phyloP scores from a whole-genome alignment of 768 basidiomycete genomes.

The Boletus subparvulus region DNA sequence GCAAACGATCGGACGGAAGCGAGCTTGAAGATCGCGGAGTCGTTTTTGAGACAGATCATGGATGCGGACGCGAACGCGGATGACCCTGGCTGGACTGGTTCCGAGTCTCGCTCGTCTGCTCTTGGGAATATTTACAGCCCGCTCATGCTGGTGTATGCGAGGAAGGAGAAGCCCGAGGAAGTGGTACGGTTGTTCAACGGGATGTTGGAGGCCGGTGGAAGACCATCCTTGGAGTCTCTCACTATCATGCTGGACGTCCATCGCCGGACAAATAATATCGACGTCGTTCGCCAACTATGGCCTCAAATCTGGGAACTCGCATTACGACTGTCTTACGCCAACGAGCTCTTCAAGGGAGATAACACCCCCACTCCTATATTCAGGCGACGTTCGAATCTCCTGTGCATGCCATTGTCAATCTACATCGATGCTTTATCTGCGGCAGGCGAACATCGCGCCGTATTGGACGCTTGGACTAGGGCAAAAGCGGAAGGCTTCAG shows the following conservation, averaged over 20 bases:
- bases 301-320: conserved; percentile 62
- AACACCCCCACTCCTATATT: conserved; percentile 5
- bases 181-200: conserved; percentile 59
- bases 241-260: conserved; percentile 72
- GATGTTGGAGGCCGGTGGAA: conserved; percentile 51
- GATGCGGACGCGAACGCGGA: conserved; percentile 33
- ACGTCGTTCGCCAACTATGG: conserved; percentile 65
- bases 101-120: conserved; percentile 41
- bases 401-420: conserved; percentile 78
- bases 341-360: conserved; percentile 33
- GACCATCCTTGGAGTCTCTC: conserved; percentile 59
- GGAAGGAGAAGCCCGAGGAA: conserved; percentile 43
- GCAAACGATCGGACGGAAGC: conserved; percentile 47
- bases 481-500: conserved; percentile 63
- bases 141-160: conserved; percentile 53
- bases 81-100: conserved; percentile 40
- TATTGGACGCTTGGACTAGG: conserved; percentile 66
- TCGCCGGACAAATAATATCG: conserved; percentile 54
- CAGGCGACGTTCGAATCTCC: conserved; percentile 48
- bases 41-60: conserved; percentile 58
- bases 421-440: conserved; percentile 74
- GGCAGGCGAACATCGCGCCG: conserved; percentile 57
- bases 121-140: conserved; percentile 61
- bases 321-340: conserved; percentile 37
- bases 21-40: conserved; percentile 59